Evolutionary conservation across 257 asterid species (phyloP).

Genomic region (Plantago elongata): DNA sequence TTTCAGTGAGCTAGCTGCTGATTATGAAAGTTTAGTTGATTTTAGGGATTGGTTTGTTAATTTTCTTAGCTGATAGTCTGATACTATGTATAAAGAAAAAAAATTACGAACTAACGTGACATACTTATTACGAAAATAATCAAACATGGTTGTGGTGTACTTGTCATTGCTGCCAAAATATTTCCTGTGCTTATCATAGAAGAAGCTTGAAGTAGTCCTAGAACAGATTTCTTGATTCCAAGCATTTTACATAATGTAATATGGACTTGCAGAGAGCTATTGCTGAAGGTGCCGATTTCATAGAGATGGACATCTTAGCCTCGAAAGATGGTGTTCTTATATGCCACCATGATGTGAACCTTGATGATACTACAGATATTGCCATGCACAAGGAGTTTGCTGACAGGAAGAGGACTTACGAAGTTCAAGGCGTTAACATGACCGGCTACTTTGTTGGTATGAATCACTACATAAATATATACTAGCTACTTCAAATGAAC

Average conservation of each 20-base stretch:
- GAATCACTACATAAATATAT: conserved; percentile 2
- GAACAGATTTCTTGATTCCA: not conserved
- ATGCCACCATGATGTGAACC: conserved; percentile 71
- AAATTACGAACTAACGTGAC: no score
- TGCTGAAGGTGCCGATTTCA: conserved; percentile 96
- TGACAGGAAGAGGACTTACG: conserved; percentile 61
- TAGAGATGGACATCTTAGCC: conserved; percentile 79
- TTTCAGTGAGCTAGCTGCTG: no score
- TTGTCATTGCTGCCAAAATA: no score
- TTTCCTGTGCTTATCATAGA: no score
- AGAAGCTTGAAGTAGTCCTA: no score
- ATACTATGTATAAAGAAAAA: no score
- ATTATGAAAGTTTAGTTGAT: no score
- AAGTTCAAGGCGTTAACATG: conserved; percentile 57
- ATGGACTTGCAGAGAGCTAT: conserved; percentile 79
- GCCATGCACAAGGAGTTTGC: conserved; percentile 61
- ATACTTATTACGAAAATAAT: no score
- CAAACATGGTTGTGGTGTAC: no score
- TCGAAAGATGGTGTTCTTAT: conserved; percentile 86
- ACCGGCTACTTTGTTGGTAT: conserved; percentile 80
- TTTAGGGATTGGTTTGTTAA: no score
- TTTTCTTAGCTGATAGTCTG: no score
- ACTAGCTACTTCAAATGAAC: not conserved
- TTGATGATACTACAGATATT: conserved; percentile 73
- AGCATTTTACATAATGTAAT: not conserved